A percentile compares a stretch with the other conserved stretches of the same genome.
Evolutionary conservation across 1,284 basidiomycete species (phyloP).

Genomic region (Moesziomyces aphidis): DNA sequence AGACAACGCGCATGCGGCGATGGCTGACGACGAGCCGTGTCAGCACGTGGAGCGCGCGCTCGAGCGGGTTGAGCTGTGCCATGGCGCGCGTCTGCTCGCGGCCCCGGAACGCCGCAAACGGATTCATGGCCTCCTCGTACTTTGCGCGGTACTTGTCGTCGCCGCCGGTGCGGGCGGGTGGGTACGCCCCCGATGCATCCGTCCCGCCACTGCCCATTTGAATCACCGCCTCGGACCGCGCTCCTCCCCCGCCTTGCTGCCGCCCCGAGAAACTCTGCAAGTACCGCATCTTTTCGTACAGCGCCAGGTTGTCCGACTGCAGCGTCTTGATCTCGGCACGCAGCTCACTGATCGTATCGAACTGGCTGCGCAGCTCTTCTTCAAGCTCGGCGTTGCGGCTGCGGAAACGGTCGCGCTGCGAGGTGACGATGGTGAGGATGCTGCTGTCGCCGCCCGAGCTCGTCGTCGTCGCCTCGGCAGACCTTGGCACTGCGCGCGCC

Average conservation of each 20-base stretch:
- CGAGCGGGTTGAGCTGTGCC: conserved; percentile 89
- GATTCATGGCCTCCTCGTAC: conserved; percentile 97
- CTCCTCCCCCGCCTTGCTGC: conserved; percentile 46
- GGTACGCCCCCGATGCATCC: conserved; percentile 32
- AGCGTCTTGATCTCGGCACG: conserved; percentile 59
- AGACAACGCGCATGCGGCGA: conserved; percentile 76
- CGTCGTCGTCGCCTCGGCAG: not conserved
- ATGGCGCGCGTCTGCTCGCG: conserved; percentile 91
- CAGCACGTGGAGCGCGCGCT: conserved; percentile 85
- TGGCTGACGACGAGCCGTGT: conserved; percentile 89
- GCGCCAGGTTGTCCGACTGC: conserved; percentile 59
- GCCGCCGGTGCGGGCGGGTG: conserved; percentile 67
- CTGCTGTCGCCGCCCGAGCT: conserved; percentile 21
- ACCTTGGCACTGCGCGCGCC: conserved; percentile 7
- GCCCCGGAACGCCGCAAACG: conserved; percentile 95
- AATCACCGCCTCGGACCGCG: conserved; percentile 19
- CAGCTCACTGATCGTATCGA: conserved; percentile 86
- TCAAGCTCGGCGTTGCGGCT: conserved; percentile 95
- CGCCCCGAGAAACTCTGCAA: conserved; percentile 46
- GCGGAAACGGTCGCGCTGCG: conserved; percentile 93
- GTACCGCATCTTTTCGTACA: conserved; percentile 66
- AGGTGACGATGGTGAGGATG: conserved; percentile 81
- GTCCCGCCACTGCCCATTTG: conserved; percentile 17
- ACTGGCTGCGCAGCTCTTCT: conserved; percentile 94
- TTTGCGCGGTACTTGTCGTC: conserved; percentile 83